These are phyloP conservation scores for Cladosporium sp. DNA, from an alignment of 2,329 filamentous ascomycete genomes.

Conservation along the genomic window DNA sequence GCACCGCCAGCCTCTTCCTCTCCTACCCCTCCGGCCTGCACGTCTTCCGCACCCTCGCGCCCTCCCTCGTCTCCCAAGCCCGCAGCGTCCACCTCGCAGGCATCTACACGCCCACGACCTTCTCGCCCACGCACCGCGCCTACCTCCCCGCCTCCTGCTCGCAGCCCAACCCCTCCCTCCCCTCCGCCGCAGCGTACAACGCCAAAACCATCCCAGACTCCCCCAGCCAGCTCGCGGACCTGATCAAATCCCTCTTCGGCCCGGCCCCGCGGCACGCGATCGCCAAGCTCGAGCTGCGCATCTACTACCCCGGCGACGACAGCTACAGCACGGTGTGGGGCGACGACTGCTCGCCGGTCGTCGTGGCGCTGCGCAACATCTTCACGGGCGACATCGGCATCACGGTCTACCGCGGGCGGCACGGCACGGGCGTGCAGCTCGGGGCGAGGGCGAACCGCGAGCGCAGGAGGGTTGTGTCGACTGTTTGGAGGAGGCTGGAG, in stretches of 20 bases:
- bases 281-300: conserved; percentile 32
- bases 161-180: not conserved
- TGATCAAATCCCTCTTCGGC: conserved; percentile 31
- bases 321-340: conserved; percentile 35
- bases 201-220: conserved; percentile 19
- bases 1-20: conserved; percentile 35
- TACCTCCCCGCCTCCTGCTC: conserved; percentile 12
- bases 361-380: conserved; percentile 33
- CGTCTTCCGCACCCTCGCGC: conserved; percentile 33
- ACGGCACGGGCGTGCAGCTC: conserved; percentile 29
- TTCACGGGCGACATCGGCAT: conserved; percentile 33
- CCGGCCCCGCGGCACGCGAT: conserved; percentile 18
- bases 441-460: conserved; percentile 15
- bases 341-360: conserved; percentile 33
- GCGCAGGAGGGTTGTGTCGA: conserved; percentile 22
- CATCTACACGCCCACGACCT: conserved; percentile 26
- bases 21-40: conserved; percentile 37
- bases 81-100: conserved; percentile 37
- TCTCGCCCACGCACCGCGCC: conserved; percentile 21
- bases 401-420: conserved; percentile 28
- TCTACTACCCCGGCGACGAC: conserved; percentile 35
- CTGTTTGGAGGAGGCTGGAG: conserved; percentile 27
- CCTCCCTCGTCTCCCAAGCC: conserved; percentile 35
- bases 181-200: conserved; percentile 12
- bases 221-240: conserved; percentile 26